Evolutionary conservation across 2,329 filamentous ascomycete species (phyloP), one percentile per base, ranked within the genome.

Genomic region (Fusarium irregulare): DNA sequence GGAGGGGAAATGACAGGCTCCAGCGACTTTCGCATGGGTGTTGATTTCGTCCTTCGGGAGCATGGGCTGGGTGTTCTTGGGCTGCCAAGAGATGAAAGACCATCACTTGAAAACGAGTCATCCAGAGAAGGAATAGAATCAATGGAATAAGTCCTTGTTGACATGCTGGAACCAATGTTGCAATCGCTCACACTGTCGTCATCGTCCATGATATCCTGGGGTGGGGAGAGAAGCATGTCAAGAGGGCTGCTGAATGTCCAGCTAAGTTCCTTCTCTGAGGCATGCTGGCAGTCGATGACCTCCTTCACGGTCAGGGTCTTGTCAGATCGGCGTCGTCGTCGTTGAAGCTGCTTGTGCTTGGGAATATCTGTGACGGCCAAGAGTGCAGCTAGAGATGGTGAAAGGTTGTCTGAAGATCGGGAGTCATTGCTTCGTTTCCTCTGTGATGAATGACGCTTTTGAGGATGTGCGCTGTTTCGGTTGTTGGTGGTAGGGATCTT

Each of bases 311-410:
- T 88, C 79, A 89, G 57, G 28, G 63, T 56, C 59, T 75, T 76
- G 20, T 76, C 73, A 13, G 67, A 61, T 44, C 70, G 64, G 40
- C 73, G 76, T 27, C 76, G 74, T 40, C 73, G 80, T 37, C 80
- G 78, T 49, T 79, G 77, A 28, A 78, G 76, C 57, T 79, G 83
- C 27, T 70, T 83, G 78, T 51, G 84, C 78, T 70, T 82, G 4
- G 87, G 89, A 51, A 91, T 91, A 66, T 83, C 85, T 30, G 89
- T 91, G 56, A 89, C 82, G 32, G 89, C 89, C 34, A 91, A 80
- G 28, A 91, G 80, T 14, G 87, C 87, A 8, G 87, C 87, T 28
- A 91, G 84, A 0, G 88, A 89, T 0, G 88, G 84, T 7, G 88
- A 85, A 23, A 91, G 81, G 18, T 83, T 80, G 60, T 88, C 86